Percentiles rank a stretch among this genome's conserved stretches.
phyloP scores from a whole-genome alignment of 2,329 filamentous ascomycete species.

The Ilyonectria destructans region DNA sequence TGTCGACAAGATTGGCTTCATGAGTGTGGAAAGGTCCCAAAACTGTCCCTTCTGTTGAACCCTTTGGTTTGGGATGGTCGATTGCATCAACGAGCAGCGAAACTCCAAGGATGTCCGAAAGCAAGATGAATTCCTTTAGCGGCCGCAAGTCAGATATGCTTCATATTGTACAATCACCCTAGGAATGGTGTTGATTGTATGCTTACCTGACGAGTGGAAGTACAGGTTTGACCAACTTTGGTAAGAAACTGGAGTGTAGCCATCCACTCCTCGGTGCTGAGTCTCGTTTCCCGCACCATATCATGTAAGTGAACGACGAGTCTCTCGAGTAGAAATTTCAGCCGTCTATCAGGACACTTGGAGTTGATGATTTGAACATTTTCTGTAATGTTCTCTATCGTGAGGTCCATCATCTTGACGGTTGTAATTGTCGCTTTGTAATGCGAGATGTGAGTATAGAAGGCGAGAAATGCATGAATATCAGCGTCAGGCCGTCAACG shows the following conservation, averaged over 20 bases:
- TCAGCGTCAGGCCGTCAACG: background rate
- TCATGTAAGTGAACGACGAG: constrained; percentile 77
- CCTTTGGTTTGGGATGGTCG: constrained; percentile 80
- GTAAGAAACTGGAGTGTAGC: constrained; percentile 63
- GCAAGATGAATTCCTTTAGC: constrained; percentile 77
- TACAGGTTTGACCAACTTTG: constrained; percentile 77
- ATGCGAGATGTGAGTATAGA: background rate
- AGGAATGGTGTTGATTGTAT: background rate
- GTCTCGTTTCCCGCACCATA: background rate
- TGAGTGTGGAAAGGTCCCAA: constrained; percentile 85
- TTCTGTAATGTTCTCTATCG: constrained; percentile 81
- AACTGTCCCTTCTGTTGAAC: constrained; percentile 81
- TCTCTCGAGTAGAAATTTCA: constrained; percentile 79
- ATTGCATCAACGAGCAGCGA: constrained; percentile 83
- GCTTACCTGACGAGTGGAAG: constrained; percentile 75
- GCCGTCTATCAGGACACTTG: constrained; percentile 71
- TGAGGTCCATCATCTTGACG: constrained; percentile 65
- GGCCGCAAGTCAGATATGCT: background rate
- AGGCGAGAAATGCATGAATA: no score
- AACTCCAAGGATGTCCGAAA: constrained; percentile 82
- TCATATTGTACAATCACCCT: background rate
- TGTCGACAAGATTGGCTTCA: constrained; percentile 69
- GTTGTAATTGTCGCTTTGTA: no score
- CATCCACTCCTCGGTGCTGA: constrained; percentile 1
- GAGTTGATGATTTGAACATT: constrained; percentile 81